Base-by-base conservation (phyloP, 306 rosid genomes). In the Pyrus bretschneideri region DNA sequence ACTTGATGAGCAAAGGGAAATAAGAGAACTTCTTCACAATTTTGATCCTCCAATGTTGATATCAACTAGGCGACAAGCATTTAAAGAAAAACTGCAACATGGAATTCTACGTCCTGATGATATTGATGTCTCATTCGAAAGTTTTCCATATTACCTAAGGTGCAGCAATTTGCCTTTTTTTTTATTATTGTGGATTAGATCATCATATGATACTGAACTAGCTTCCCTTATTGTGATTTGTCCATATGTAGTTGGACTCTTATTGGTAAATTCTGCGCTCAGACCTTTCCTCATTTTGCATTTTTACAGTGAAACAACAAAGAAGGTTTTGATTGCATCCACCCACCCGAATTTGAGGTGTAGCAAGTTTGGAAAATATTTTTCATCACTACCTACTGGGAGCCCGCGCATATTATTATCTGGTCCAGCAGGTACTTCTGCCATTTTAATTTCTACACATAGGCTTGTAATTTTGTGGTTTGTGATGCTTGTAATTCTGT, bases 131-230 rank as follows among this genome's bases (percentile, higher is more conserved):
- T 87, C 93, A 42, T 92, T 96, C 70, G 98, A 92, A 85, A 81
- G 76, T 81, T 96, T 96, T 74, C 99, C 99, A 44, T 96, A 96
- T 80, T 96, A 84, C 85, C 87, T 96, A 78, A 96, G 99, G 99
- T 96, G 64, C 75, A 68, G 6, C 42, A 25, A 72, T 21, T 40
- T 0, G 10, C 42, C 13, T 58, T 21, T 40, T 0, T 35, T 9
- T 59, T 22, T 7, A 10, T 40, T 55, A 25, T 25, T 63, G 49
- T 66, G 3, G 49, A 19, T 66, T 35, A 66, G 49, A 25, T 66
- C 51, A 10, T 35, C 29, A 35, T 66, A 19, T 66, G 27, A 35
- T 33, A 35, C 22, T 66, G 46, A 35, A 66, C 27, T 66, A 38
- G n/a, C 4, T 35, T 33, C 29, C 21, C 18, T 79, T 15, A 52